Evolutionary conservation across 306 rosid species (phyloP), one percentile per base, ranked within the genome.

Genomic region (Canavalia ensiformis): DNA sequence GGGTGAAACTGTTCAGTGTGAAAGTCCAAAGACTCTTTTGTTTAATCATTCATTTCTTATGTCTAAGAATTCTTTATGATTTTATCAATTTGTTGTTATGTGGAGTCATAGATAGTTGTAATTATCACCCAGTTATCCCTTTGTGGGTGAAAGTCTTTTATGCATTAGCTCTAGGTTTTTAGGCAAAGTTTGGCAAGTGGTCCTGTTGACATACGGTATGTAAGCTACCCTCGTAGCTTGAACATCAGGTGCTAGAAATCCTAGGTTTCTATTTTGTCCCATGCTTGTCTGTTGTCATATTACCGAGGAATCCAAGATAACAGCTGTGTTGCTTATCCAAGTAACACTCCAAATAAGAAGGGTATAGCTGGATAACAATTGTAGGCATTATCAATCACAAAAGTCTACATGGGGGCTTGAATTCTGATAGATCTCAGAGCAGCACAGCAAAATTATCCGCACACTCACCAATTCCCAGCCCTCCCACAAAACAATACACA

Each of bases 51-150:
- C 8, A 18, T 74, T 80, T 67, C 7, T 8, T 35, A 49, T 41
- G 11, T 35, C 13, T 62, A 47, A 47, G 58, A 51, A 39, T 29
- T 50, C 33, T 49, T 50, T 30, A 8, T 63, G 44, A 8, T 35
- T 49, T 58, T 50, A 62, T 55, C 25, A 41, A 63, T 71, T 47
- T 76, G 51, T 60, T 76, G 59, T 79, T 72, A 35, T 37, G 10
- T 60, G 82, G 65, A 49, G 29, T 30, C 18, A 13, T 18, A 18
- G 42, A 25, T 71, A 18, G 47, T 29, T 82, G 29, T 18, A 68
- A 47, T 58, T 68, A 57, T 56, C 77, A 12, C 9, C n/a, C 46
- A 57, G 31, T 67, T 56, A 28, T 55, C 55, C 58, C 77, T 57
- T 9, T 68, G 64, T 82, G 49, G 54, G 76, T 25, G 31, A 6